Conservation (phyloP, 371 early-diverging fungal genomes). For the Rhizopus stolonifer region DNA sequence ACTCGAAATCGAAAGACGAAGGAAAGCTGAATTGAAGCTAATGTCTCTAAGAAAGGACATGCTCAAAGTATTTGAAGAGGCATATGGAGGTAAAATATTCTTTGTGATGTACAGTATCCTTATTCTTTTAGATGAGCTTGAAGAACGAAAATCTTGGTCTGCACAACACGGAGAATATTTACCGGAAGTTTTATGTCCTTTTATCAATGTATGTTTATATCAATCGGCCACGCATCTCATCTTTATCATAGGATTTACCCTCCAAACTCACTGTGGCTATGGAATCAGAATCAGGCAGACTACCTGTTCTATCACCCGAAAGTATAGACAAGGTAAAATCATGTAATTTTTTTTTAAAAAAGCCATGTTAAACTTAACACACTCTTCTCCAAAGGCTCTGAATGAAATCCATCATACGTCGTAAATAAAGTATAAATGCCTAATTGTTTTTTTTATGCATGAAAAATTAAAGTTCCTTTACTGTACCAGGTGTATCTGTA, state of each 20-base stretch:
- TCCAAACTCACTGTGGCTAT: conserved; percentile 22
- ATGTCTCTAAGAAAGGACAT: conserved; percentile 27
- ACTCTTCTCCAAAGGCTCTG: too few species aligned
- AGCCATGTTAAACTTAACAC: conserved; percentile 76
- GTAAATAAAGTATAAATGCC: background rate
- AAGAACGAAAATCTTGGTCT: conserved; percentile 41
- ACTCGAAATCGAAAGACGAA: conserved; percentile 42
- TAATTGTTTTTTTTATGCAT: conserved; percentile 2
- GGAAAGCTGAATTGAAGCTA: conserved; percentile 30
- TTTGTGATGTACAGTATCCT: background rate
- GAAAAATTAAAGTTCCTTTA: conserved; percentile 14
- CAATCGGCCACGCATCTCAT: background rate
- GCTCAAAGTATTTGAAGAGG: conserved; percentile 29
- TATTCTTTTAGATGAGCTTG: conserved; percentile 31
- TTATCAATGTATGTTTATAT: conserved; percentile 35
- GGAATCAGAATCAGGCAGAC: conserved; percentile 16
- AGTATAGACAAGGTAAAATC: conserved; percentile 40
- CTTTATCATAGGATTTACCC: conserved; percentile 19
- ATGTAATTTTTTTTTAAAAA: conserved; percentile 88
- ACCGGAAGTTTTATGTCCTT: conserved; percentile 45
- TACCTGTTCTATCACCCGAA: conserved; percentile 37
- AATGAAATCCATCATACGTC: conserved; percentile 17
- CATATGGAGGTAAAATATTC: conserved; percentile 26
- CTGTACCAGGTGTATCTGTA: conserved; percentile 30
- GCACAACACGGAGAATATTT: conserved; percentile 46